These are phyloP conservation scores for Coriaria nepalensis DNA, from an alignment of 306 rosid species.

Conservation along the genomic window DNA sequence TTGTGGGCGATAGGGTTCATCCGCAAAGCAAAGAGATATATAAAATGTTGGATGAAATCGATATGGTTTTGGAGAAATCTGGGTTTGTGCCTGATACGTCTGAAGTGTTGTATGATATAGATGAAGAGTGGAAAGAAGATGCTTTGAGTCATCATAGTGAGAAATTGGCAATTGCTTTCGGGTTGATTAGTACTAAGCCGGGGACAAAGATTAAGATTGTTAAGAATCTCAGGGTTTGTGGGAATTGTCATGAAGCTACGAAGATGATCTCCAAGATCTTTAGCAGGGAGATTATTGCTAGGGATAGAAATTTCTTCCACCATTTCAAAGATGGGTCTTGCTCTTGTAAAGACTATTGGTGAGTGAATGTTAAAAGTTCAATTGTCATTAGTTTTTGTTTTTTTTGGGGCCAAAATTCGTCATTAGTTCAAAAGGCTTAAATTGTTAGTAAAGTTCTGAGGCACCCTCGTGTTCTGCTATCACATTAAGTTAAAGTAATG, in stretches of 20 bases:
- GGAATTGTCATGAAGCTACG: slow-evolving; percentile 73
- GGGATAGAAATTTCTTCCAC: slow-evolving; percentile 74
- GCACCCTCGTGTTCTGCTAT: too few relatives aligned
- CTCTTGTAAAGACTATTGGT: slow-evolving; percentile 65
- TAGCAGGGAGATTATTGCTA: slow-evolving; percentile 67
- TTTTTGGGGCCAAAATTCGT: too few relatives aligned
- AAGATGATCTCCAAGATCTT: slow-evolving; percentile 69
- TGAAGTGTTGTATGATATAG: slow-evolving; percentile 69
- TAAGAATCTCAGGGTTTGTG: slow-evolving; percentile 81
- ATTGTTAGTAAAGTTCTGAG: too few relatives aligned
- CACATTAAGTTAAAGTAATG: too few relatives aligned
- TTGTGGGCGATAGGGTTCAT: slow-evolving; percentile 66
- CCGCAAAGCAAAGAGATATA: slow-evolving; percentile 37
- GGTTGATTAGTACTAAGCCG: slow-evolving; percentile 70
- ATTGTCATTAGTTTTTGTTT: too few relatives aligned
- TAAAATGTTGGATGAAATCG: slow-evolving; percentile 49
- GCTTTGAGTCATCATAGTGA: slow-evolving; percentile 77
- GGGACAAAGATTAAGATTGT: slow-evolving; percentile 59
- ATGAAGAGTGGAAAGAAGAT: slow-evolving; percentile 80
- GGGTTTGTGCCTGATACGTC: slow-evolving; percentile 70
- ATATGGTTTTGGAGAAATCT: slow-evolving; percentile 36
- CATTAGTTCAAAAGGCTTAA: too few relatives aligned
- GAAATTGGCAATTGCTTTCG: slow-evolving; percentile 72
- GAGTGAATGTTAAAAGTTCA: slow-evolving; percentile 9
- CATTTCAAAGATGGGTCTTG: slow-evolving; percentile 73